Evolutionary conservation across 768 basidiomycete genomes (phyloP), one percentile per base, ranked within the genome.

Genomic region (Serendipita sp.): DNA sequence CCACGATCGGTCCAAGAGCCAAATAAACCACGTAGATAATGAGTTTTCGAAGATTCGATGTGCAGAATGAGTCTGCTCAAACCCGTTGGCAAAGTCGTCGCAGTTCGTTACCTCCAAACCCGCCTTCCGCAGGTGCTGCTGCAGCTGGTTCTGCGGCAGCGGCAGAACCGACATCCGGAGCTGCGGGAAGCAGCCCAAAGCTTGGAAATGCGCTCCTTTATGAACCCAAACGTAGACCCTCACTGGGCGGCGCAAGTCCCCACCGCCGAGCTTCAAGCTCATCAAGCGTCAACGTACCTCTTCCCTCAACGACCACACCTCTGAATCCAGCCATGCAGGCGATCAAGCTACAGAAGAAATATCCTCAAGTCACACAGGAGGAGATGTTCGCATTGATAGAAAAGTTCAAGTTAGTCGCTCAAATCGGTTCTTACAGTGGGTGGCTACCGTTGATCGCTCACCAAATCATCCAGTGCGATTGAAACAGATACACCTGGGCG

Each of bases 351-450:
- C 87, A 90, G 71, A 90, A 86, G 77, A 95, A 94, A 74, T 92
- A 86, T 70, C 91, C 94, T 16, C 86, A 94, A 68, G 84, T 96
- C 67, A 78, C 88, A 43, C 83, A 84, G 70, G 92, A 95, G 78
- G 92, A 94, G 76, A 91, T 97, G 84, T 86, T 92, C 68, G 85
- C 90, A 71, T 82, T 98, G 72, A 84, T 96, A 74, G 91, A 86
- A 72, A 82, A 85, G 64, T 99, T 99, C 86, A 95, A 95, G 95
- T 96, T 69, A 67, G 92, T 80, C 41, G 17, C 53, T 0, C 16
- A 9, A 50, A n/a, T 58, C 4, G 24, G 31, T 26, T 28, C 24
- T 13, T 4, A 13, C 11, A 13, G 53, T 33, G 11, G 30, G 53
- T 58, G 53, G 53, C 53, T 4, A 33, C 24, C n/a, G 7, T 26